Percentiles rank a stretch among this genome's conserved stretches.
Evolutionary conservation across 805 yeast genomes (phyloP).

Genomic region (Candida palmyrensis): DNA sequence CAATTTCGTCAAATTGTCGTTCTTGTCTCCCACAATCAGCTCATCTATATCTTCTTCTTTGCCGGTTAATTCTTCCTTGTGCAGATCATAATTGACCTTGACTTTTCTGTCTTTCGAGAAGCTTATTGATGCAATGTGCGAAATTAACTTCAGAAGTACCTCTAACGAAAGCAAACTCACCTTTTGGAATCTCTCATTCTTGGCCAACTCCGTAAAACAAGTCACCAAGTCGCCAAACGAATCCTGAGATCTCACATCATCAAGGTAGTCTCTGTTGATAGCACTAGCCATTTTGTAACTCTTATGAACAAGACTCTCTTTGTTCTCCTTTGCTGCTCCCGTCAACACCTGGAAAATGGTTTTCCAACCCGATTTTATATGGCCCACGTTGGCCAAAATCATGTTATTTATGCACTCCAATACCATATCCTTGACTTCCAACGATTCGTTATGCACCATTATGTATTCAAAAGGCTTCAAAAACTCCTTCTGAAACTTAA

Average conservation of each 20-base stretch:
- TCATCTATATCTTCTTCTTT: constrained; percentile 32
- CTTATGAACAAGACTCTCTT: constrained; percentile 55
- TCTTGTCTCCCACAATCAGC: constrained; percentile 10
- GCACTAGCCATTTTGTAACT: constrained; percentile 60
- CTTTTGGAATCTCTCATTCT: constrained; percentile 78
- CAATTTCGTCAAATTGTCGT: constrained; percentile 44
- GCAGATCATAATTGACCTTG: constrained; percentile 76
- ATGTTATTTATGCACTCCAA: constrained; percentile 85
- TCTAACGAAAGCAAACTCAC: constrained; percentile 77
- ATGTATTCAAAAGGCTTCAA: constrained; percentile 85
- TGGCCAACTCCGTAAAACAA: constrained; percentile 76
- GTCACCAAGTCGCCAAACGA: constrained; percentile 61
- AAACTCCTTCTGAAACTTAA: constrained; percentile 92
- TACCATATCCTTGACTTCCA: constrained; percentile 80
- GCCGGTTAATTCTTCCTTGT: constrained; percentile 80
- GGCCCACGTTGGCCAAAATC: constrained; percentile 66
- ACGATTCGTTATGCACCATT: constrained; percentile 58
- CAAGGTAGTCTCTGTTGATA: constrained; percentile 58
- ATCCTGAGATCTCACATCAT: constrained; percentile 63
- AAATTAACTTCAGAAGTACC: constrained; percentile 58
- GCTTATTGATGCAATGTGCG: constrained; percentile 48
- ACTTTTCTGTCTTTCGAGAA: constrained; percentile 54
- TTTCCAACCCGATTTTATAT: constrained; percentile 91
- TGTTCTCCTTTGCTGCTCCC: constrained; percentile 59
- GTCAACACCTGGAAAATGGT: constrained; percentile 77